These are phyloP conservation scores for Penicillium sp. DNA, from an alignment of 2,329 filamentous ascomycete species.

Conservation along the genomic window DNA sequence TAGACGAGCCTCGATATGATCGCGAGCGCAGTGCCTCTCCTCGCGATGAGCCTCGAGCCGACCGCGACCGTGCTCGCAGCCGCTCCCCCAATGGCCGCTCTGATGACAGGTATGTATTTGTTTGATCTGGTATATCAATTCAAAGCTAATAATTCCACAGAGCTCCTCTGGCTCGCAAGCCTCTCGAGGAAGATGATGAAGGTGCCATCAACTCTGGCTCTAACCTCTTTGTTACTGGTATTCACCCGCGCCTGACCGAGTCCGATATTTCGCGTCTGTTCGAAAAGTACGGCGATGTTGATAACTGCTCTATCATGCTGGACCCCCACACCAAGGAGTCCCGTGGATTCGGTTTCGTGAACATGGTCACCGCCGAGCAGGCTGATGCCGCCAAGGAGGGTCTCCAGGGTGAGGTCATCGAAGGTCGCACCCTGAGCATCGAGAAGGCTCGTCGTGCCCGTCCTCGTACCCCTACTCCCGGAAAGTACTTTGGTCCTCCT, in stretches of 20 bases:
- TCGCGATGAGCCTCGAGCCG: constrained; percentile 54
- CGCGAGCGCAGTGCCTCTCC: constrained; percentile 68
- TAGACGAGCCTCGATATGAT: constrained; percentile 63
- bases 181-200: constrained; percentile 61
- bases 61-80: constrained; percentile 60
- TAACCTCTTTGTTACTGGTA: constrained; percentile 98
- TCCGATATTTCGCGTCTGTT: constrained; percentile 91
- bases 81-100: constrained; percentile 62
- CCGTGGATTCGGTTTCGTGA: constrained; percentile 97
- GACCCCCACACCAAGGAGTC: constrained; percentile 98
- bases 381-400: constrained; percentile 96
- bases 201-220: constrained; percentile 88
- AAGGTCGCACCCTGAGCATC: constrained; percentile 94
- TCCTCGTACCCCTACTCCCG: constrained; percentile 92
- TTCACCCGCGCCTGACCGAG: constrained; percentile 88
- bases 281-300: constrained; percentile 97
- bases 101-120: constrained; percentile 50
- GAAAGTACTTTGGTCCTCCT: constrained; percentile 98
- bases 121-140: neutral
- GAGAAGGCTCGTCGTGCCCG: constrained; percentile 96
- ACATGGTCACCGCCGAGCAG: constrained; percentile 94
- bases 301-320: constrained; percentile 99
- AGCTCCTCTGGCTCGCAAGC: constrained; percentile 50
- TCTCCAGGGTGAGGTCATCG: constrained; percentile 89
- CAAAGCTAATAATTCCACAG: constrained; percentile 26